Percentiles rank a stretch among this genome's conserved stretches.
Conservation (phyloP, 768 basidiomycete species). For the Paxillus involutus region DNA sequence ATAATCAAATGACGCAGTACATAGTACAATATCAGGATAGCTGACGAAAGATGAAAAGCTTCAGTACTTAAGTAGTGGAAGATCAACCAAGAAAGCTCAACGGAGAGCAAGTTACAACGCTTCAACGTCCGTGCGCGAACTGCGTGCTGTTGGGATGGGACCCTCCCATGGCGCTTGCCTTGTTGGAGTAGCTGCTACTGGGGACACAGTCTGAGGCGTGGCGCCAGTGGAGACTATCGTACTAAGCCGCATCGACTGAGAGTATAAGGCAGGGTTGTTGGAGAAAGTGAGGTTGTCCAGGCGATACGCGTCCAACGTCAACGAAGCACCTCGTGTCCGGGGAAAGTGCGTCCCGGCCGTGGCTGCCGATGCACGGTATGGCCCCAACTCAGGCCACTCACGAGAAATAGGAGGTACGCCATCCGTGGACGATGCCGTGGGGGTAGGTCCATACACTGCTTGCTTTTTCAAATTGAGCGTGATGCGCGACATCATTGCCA, state of each 20-base stretch:
- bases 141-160: not conserved
- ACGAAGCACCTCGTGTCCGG: not conserved
- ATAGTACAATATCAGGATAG: not conserved
- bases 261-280: not conserved
- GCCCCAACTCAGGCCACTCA: not conserved
- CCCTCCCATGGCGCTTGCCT: not conserved
- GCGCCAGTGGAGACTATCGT: not conserved
- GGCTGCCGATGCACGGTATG: not conserved
- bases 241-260: not conserved
- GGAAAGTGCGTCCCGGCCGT: not conserved
- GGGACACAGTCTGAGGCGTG: not conserved
- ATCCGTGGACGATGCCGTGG: not conserved
- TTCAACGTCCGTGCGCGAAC: not conserved
- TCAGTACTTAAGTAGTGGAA: not conserved
- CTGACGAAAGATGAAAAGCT: too few relatives aligned
- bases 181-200: not conserved
- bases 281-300: not conserved
- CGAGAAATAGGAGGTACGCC: not conserved
- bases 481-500: constrained; percentile 70
- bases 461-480: constrained; percentile 57
- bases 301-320: not conserved
- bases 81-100: not conserved
- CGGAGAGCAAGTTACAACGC: not conserved
- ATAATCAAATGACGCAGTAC: too few relatives aligned
- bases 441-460: not conserved